Percentiles rank a stretch among this genome's conserved stretches.
Conservation (phyloP, 768 basidiomycete genomes). For the Lentinus brumalis region DNA sequence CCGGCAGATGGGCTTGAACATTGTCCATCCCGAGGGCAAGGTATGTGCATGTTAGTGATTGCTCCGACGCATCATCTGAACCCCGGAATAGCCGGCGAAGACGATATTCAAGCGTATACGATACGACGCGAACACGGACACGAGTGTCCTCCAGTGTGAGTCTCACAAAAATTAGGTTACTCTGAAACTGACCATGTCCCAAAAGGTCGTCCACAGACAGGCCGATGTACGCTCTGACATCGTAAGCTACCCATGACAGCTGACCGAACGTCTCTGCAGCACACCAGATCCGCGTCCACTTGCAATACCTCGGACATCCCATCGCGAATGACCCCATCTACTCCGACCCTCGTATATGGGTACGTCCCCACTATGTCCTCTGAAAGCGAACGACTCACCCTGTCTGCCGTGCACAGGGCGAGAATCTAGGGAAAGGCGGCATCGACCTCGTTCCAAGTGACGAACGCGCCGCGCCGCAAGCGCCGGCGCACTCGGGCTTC, state of each 20-base stretch:
- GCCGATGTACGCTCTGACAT: conserved; percentile 68
- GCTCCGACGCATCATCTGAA: background rate
- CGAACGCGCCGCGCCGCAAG: conserved; percentile 62
- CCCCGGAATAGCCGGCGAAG: conserved; percentile 64
- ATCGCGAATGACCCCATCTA: conserved; percentile 97
- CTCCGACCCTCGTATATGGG: conserved; percentile 79
- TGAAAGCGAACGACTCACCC: background rate
- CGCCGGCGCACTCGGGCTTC: conserved; percentile 39
- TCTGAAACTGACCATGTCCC: conserved; percentile 5
- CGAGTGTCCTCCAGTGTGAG: conserved; percentile 85
- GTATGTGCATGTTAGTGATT: conserved; percentile 39
- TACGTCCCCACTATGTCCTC: conserved; percentile 28
- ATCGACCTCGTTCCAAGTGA: conserved; percentile 74
- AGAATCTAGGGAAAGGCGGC: conserved; percentile 73
- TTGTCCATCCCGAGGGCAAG: conserved; percentile 95
- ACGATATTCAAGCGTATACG: conserved; percentile 84
- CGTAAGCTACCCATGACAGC: background rate
- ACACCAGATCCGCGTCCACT: conserved; percentile 95
- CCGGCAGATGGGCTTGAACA: conserved; percentile 94
- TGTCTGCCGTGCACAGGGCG: conserved; percentile 50
- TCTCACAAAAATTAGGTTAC: background rate
- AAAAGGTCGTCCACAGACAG: conserved; percentile 84
- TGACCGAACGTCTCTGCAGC: conserved; percentile 48
- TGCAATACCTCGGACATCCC: conserved; percentile 91
- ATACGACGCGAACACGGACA: conserved; percentile 79